Evolutionary conservation across 2,329 filamentous ascomycete genomes (phyloP).

Genomic region (Botrytis galanthina): DNA sequence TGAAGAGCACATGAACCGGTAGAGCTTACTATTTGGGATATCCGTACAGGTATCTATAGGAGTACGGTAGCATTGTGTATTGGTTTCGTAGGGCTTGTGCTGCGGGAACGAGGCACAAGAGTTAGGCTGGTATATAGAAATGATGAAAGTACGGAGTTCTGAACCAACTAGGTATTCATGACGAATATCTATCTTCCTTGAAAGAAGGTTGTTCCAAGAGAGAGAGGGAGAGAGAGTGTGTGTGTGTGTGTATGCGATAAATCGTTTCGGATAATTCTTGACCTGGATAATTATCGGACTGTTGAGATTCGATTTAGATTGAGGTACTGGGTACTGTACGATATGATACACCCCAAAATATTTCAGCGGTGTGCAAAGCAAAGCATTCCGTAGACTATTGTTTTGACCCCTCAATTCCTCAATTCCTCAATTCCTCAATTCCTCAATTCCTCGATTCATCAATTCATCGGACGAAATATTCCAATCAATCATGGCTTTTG

Average conservation of each 20-base stretch:
- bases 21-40: constrained; percentile 15
- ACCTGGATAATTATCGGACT: background rate
- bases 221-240: too few relatives aligned
- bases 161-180: background rate
- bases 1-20: constrained; percentile 1
- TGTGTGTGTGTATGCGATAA: background rate
- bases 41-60: background rate
- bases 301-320: background rate
- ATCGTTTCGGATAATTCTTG: background rate
- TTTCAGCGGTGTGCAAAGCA: constrained; percentile 17
- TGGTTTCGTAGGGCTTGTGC: constrained; percentile 13
- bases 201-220: background rate
- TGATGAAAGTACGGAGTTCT: background rate
- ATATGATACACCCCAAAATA: background rate
- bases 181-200: background rate
- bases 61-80: background rate
- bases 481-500: background rate
- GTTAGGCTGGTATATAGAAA: background rate
- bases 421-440: background rate
- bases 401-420: background rate
- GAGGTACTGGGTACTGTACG: background rate
- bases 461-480: constrained; percentile 5
- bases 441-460: background rate
- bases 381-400: background rate
- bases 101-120: constrained; percentile 13